Percentiles rank a stretch among this genome's conserved stretches.
Evolutionary conservation across 1,284 basidiomycete genomes (phyloP).

Genomic region (Tilletia indica): DNA sequence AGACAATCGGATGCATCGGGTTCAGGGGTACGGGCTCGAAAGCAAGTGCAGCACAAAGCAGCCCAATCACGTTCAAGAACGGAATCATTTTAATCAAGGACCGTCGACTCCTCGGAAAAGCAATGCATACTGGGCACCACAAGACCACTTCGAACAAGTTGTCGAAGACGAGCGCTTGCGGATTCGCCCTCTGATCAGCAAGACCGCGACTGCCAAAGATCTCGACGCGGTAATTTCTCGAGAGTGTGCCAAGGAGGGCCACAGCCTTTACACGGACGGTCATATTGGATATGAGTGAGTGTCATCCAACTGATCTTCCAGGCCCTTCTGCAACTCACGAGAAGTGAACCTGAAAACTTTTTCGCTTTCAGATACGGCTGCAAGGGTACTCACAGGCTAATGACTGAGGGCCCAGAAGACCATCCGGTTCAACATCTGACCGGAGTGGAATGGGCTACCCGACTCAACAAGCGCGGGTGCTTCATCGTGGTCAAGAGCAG

Average conservation of each 20-base stretch:
- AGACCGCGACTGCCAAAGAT: not conserved
- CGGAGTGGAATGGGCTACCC: not conserved
- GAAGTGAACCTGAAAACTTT: not conserved
- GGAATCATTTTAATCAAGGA: not conserved
- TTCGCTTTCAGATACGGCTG: constrained; percentile 5
- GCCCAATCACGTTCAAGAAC: constrained; percentile 10
- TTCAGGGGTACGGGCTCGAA: not conserved
- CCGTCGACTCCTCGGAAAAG: not conserved
- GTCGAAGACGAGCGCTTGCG: constrained; percentile 1
- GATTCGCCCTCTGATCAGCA: not conserved
- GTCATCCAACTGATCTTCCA: not conserved
- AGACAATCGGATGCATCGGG: not conserved
- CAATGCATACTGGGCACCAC: not conserved
- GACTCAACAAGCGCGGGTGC: not conserved
- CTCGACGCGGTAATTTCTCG: not conserved
- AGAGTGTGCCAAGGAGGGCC: not conserved
- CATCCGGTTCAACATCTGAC: not conserved
- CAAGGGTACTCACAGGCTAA: not conserved
- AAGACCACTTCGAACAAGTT: not conserved
- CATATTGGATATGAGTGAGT: constrained; percentile 6
- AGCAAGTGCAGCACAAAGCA: not conserved
- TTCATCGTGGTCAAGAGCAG: not conserved
- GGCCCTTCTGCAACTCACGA: not conserved
- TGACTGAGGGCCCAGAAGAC: not conserved
- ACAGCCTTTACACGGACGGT: not conserved